Evolutionary conservation across 106 monocot species (phyloP).

Genomic region (Acorus calamus): DNA sequence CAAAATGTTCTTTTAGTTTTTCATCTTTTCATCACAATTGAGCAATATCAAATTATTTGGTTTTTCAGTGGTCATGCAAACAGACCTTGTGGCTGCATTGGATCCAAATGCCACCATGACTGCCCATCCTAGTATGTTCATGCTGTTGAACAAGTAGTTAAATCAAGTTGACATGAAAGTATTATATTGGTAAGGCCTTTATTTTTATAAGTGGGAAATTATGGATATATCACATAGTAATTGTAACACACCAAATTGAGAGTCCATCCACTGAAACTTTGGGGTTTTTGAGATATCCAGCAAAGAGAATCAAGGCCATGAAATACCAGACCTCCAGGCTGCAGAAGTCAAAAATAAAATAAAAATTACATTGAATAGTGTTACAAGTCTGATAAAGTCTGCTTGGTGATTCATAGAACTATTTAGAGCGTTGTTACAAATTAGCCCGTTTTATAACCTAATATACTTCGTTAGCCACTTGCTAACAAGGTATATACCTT

Average conservation of each 20-base stretch:
- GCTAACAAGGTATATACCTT: too few species aligned
- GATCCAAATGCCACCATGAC: constrained; percentile 25
- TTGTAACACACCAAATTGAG: constrained; percentile 20
- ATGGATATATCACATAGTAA: not conserved
- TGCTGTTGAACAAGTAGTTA: constrained; percentile 11
- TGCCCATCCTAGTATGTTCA: constrained; percentile 32
- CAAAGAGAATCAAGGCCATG: constrained; percentile 18
- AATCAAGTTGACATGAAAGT: not conserved
- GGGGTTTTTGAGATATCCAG: constrained; percentile 14
- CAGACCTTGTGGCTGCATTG: constrained; percentile 34
- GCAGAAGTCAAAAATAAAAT: not conserved
- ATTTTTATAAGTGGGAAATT: not conserved
- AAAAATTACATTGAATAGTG: not conserved
- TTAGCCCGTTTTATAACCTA: too few species aligned
- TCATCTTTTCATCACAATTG: too few species aligned
- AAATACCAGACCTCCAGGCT: constrained; percentile 33
- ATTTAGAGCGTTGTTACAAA: too few species aligned
- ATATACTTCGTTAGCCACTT: too few species aligned
- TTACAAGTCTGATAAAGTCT: too few species aligned
- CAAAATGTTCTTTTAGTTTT: too few species aligned
- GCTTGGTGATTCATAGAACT: too few species aligned
- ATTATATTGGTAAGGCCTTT: not conserved
- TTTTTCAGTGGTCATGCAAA: too few species aligned
- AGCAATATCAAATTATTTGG: too few species aligned
- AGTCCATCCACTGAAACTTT: constrained; percentile 19